A percentile compares a stretch with the other conserved stretches of the same genome.
phyloP scores from a whole-genome alignment of 371 early-diverging fungal genomes.

The Sporodiniella umbellata region DNA sequence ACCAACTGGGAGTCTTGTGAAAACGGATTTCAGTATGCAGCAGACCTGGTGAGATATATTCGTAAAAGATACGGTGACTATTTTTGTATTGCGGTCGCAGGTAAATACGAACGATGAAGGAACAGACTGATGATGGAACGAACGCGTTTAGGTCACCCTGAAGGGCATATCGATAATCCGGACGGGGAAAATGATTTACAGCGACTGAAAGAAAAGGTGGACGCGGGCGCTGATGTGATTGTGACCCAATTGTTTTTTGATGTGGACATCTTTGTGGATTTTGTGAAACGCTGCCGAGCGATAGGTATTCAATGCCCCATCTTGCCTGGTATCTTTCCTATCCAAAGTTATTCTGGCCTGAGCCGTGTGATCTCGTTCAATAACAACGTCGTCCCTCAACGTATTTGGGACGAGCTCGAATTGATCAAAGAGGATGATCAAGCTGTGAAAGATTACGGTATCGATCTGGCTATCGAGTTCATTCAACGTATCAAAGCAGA shows the following conservation, averaged over 20 bases:
- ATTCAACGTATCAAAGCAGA: conserved; percentile 59
- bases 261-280: conserved; percentile 75
- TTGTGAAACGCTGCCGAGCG: conserved; percentile 73
- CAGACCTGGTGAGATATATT: conserved; percentile 88
- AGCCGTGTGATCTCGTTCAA: conserved; percentile 82
- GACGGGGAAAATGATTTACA: conserved; percentile 73
- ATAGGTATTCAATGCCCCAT: conserved; percentile 86
- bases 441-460: conserved; percentile 92
- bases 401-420: conserved; percentile 82
- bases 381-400: conserved; percentile 82
- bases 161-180: conserved; percentile 79
- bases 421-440: conserved; percentile 95
- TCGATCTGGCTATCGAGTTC: conserved; percentile 82
- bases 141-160: conserved; percentile 68
- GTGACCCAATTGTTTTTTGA: conserved; percentile 96
- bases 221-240: conserved; percentile 90
- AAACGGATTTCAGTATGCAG: conserved; percentile 80
- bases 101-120: conserved; percentile 22
- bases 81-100: conserved; percentile 94
- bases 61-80: conserved; percentile 88
- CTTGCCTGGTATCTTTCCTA: conserved; percentile 94
- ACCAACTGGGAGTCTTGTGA: conserved; percentile 74
- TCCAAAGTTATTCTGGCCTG: conserved; percentile 86
- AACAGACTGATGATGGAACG: not conserved
- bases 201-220: conserved; percentile 83